Percentiles rank a stretch among this genome's conserved stretches.
Evolutionary conservation across 2,329 filamentous ascomycete species (phyloP).

Genomic region (Hymenoscyphus fraxineus): DNA sequence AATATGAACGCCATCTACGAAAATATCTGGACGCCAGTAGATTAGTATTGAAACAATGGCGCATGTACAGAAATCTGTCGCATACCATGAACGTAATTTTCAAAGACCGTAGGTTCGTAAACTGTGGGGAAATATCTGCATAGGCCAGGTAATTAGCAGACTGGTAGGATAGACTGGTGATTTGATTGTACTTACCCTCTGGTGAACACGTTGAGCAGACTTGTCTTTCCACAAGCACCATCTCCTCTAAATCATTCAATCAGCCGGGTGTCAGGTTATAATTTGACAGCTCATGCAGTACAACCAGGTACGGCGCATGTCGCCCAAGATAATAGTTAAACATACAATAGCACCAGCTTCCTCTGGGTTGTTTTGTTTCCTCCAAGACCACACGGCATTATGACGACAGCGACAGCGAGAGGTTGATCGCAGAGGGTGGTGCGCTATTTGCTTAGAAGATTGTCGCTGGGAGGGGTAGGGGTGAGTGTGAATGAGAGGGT

Average conservation of each 20-base stretch:
- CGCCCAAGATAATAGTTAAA: conserved; percentile 30
- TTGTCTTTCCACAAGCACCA: conserved; percentile 96
- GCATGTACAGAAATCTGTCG: conserved; percentile 10
- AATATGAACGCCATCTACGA: conserved; percentile 95
- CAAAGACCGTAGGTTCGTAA: conserved; percentile 97
- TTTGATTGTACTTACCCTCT: conserved; percentile 64
- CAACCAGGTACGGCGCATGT: conserved; percentile 7
- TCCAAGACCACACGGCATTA: conserved; percentile 39
- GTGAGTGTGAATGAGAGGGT: not conserved
- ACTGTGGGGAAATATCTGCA: conserved; percentile 91
- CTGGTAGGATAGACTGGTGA: not conserved
- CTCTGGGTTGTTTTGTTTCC: conserved; percentile 65
- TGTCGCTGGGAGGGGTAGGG: not conserved
- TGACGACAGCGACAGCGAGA: conserved; percentile 4
- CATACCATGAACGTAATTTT: conserved; percentile 97
- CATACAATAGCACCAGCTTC: conserved; percentile 70
- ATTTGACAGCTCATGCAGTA: conserved; percentile 7
- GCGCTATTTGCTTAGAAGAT: not conserved
- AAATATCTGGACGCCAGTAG: conserved; percentile 68
- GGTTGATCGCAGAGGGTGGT: not conserved
- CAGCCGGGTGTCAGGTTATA: conserved; percentile 17
- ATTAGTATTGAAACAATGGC: conserved; percentile 1
- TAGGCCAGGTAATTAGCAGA: conserved; percentile 10
- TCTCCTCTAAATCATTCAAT: conserved; percentile 63
- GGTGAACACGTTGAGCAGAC: conserved; percentile 95